Conservation (phyloP, 176 grass and related monocot species). For the Bonia amplexicaulis region DNA sequence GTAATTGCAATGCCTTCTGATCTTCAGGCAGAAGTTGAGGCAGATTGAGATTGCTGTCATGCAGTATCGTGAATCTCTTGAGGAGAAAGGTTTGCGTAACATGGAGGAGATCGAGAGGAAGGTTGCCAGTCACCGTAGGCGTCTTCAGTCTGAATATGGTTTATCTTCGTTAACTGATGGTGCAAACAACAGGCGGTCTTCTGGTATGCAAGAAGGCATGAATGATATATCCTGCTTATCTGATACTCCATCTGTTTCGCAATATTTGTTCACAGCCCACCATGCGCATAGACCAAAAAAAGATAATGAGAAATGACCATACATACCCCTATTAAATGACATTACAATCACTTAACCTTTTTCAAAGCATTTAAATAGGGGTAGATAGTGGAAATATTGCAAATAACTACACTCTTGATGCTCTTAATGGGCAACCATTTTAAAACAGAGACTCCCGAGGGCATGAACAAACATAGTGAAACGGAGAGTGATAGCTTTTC, state of each 20-base stretch:
- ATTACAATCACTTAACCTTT: too few species aligned
- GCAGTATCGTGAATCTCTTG: conserved; percentile 89
- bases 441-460: too few species aligned
- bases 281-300: too few species aligned
- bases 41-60: conserved; percentile 85
- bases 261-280: too few species aligned
- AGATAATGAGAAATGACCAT: too few species aligned
- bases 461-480: too few species aligned
- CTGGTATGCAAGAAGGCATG: conserved; percentile 48
- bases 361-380: too few species aligned
- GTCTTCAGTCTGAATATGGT: conserved; percentile 79
- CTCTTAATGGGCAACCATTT: too few species aligned
- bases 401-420: too few species aligned
- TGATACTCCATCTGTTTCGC: neutral
- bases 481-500: neutral
- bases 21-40: conserved; percentile 80
- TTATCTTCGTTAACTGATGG: conserved; percentile 66
- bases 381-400: too few species aligned
- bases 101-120: conserved; percentile 89
- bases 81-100: conserved; percentile 74
- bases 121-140: conserved; percentile 60
- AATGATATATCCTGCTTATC: conserved; percentile 1
- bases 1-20: conserved; percentile 2
- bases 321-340: too few species aligned
- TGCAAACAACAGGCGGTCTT: conserved; percentile 49